Conservation (phyloP, 495 filamentous ascomycete genomes). For the Elaphomyces granulatus region DNA sequence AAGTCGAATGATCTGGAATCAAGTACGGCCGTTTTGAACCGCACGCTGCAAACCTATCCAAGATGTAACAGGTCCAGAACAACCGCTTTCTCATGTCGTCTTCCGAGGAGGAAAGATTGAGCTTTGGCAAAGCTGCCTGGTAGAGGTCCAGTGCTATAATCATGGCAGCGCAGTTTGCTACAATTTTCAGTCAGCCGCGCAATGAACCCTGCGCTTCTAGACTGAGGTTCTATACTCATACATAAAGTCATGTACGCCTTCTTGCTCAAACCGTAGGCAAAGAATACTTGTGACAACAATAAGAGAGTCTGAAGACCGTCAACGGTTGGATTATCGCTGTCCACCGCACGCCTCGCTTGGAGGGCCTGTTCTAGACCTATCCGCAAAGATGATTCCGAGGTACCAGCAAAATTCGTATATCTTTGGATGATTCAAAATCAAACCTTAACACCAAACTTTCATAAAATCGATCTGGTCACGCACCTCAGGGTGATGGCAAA, state of each 20-base stretch:
- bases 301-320: conserved; percentile 62
- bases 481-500: conserved; percentile 59
- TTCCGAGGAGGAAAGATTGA: conserved; percentile 43
- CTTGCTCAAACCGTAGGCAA: conserved; percentile 63
- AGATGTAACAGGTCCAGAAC: conserved; percentile 75
- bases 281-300: conserved; percentile 60
- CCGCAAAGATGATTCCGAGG: conserved; percentile 41
- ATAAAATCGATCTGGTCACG: conserved; percentile 8
- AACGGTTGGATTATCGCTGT: conserved; percentile 64
- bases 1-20: conserved; percentile 57
- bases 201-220: neutral
- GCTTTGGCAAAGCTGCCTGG: conserved; percentile 46
- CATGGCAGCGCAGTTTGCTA: conserved; percentile 70
- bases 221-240: too few species aligned
- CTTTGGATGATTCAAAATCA: conserved; percentile 28
- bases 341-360: conserved; percentile 50
- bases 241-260: conserved; percentile 75
- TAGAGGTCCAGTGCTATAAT: conserved; percentile 63
- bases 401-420: conserved; percentile 46
- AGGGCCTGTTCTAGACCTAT: conserved; percentile 53
- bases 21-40: conserved; percentile 67
- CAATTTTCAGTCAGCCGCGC: conserved; percentile 4
- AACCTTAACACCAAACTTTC: neutral
- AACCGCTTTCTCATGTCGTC: conserved; percentile 58
- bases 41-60: conserved; percentile 65